phyloP scores from a whole-genome alignment of 495 filamentous ascomycete species.

The Sporormia fimetaria region DNA sequence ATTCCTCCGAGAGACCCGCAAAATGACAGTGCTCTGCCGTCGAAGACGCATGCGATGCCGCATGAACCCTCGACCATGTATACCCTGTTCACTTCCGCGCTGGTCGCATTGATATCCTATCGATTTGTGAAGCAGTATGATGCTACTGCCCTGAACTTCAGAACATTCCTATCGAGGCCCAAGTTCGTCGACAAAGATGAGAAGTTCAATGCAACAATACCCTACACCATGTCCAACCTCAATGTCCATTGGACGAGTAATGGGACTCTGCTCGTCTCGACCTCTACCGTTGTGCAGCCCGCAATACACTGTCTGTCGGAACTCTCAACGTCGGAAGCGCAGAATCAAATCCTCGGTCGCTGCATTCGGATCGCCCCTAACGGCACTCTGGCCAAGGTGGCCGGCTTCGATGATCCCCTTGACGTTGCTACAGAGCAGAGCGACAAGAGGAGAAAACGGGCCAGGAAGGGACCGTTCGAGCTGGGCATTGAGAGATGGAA shows the following conservation, averaged over 20 bases:
- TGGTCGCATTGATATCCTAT: slow-evolving; percentile 26
- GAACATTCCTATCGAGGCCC: slow-evolving; percentile 25
- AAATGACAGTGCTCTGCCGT: slow-evolving; percentile 1
- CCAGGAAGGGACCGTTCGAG: slow-evolving; percentile 8
- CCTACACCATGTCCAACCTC: slow-evolving; percentile 14
- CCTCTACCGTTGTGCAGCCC: slow-evolving; percentile 3
- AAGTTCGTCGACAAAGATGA: background rate
- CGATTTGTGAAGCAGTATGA: slow-evolving; percentile 19
- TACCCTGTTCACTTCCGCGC: slow-evolving; percentile 25
- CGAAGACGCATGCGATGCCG: slow-evolving; percentile 8
- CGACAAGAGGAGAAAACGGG: slow-evolving; percentile 4
- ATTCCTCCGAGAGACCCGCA: slow-evolving; percentile 4
- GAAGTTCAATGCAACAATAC: background rate
- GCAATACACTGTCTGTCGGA: slow-evolving; percentile 11
- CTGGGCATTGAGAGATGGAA: slow-evolving; percentile 20
- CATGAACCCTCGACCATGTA: slow-evolving; percentile 22
- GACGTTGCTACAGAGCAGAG: slow-evolving; percentile 1
- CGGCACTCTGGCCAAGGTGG: slow-evolving; percentile 21
- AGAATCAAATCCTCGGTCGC: slow-evolving; percentile 2
- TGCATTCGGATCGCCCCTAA: slow-evolving; percentile 22
- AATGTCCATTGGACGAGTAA: slow-evolving; percentile 23
- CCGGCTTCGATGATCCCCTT: slow-evolving; percentile 10
- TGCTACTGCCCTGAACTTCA: slow-evolving; percentile 26
- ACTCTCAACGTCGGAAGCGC: slow-evolving; percentile 1
- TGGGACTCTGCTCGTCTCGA: slow-evolving; percentile 22